Evolutionary conservation across 2,329 filamentous ascomycete species (phyloP), one percentile per base, ranked within the genome.

Genomic region (Aspergillus ustus): DNA sequence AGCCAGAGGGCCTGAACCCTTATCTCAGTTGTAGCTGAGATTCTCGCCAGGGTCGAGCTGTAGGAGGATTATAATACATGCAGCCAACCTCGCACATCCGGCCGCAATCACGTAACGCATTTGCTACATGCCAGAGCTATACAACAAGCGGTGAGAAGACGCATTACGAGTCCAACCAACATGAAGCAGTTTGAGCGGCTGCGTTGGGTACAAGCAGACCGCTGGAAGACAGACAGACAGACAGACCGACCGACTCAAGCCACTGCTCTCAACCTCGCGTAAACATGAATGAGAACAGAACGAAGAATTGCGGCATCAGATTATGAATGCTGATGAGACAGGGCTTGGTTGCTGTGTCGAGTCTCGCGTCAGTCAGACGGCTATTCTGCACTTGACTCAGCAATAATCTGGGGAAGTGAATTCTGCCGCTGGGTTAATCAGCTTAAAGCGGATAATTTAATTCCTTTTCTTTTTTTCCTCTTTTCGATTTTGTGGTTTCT

Each of bases 401-500:
- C 34, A 25, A 25, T 25, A 25, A 40, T 40, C 34, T 40, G 34
- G 34, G 34, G 34, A 40, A 40, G 34, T 40, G 34, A 40, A 15
- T 40, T 37, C 8, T 40, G 1, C 34, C 34, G 1, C 34, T 11
- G 34, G 34, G 34, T 15, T 40, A 40, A 15, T 40, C 34, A 40
- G 34, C 34, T 40, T 40, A 40, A 20, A 52, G 19, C 29, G 50
- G 34, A 52, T 52, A 52, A 22, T 40, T 11, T 13, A 29, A 25
- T 17, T 13, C 3, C 9, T 29, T 29, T 50, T 28, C 2, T 25
- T 19, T 22, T 48, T 44, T 25, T 7, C 51, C 6, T 19, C 22
- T 52, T 51, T 44, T 29, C 66, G 46, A 61, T 59, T 57, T 56
- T 60, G 60, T 62, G 25, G 25, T 62, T 51, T 19, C 51, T 65